Conservation (phyloP, 371 early-diverging fungal species). For the Mortierella sp. region DNA sequence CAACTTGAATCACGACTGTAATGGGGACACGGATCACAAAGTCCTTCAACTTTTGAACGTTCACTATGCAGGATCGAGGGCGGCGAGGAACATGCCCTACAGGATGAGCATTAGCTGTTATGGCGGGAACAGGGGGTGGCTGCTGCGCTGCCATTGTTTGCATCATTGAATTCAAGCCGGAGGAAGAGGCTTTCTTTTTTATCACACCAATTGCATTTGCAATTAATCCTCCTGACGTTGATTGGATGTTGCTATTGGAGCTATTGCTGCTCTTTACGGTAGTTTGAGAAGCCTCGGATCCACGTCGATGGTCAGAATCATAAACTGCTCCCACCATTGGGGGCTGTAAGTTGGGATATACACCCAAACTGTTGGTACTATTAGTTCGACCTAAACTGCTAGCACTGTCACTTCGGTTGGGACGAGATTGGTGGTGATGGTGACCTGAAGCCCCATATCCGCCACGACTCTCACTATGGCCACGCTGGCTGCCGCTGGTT, state of each 20-base stretch:
- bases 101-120: neutral
- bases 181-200: constrained; percentile 33
- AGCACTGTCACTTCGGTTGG: constrained; percentile 21
- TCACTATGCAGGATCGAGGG: neutral
- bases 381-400: neutral
- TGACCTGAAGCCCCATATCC: neutral
- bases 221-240: constrained; percentile 14
- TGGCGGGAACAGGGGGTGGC: neutral
- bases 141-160: constrained; percentile 6
- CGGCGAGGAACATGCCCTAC: constrained; percentile 3
- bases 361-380: constrained; percentile 2
- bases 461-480: neutral
- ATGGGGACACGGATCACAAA: constrained; percentile 53
- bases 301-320: constrained; percentile 14
- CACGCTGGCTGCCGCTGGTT: neutral
- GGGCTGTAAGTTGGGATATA: neutral
- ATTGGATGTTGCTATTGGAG: neutral
- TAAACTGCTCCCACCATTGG: constrained; percentile 13
- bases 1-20: constrained; percentile 44
- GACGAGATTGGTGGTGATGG: neutral
- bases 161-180: constrained; percentile 11
- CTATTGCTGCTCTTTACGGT: constrained; percentile 9
- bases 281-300: constrained; percentile 28
- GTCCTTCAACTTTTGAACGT: constrained; percentile 46
- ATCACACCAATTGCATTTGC: constrained; percentile 22